phyloP scores from a whole-genome alignment of 1,284 basidiomycete species.

The Pseudozyma tsukubaensis region DNA sequence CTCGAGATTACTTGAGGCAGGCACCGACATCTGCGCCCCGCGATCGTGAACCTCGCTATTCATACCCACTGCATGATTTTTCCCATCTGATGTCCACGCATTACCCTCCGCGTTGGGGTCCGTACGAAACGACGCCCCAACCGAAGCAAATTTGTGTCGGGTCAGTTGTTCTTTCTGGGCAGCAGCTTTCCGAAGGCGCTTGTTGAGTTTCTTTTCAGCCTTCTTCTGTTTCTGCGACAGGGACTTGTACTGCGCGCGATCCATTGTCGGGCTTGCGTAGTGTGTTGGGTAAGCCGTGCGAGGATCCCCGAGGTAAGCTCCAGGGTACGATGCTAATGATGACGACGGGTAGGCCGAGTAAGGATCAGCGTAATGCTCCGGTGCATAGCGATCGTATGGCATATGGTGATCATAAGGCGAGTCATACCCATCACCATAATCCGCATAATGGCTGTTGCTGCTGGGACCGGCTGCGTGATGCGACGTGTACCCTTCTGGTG shows the following conservation, averaged over 20 bases:
- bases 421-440: slow-evolving; percentile 11
- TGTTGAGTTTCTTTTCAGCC: slow-evolving; percentile 29
- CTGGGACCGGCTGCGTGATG: no score
- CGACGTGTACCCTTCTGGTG: no score
- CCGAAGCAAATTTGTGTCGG: no score
- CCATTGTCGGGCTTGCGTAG: slow-evolving; percentile 6
- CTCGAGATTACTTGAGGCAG: background rate
- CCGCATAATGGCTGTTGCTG: no score
- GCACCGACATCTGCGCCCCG: no score
- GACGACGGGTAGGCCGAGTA: slow-evolving; percentile 9
- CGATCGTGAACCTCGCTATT: no score
- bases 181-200: slow-evolving; percentile 15
- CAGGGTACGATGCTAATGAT: slow-evolving; percentile 4
- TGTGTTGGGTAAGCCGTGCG: background rate
- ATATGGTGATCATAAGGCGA: slow-evolving; percentile 23
- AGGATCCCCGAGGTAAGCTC: slow-evolving; percentile 1
- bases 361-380: background rate
- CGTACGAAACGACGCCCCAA: no score
- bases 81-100: no score
- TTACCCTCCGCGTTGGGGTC: no score
- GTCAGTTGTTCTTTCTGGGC: no score
- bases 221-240: slow-evolving; percentile 33
- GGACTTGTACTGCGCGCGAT: slow-evolving; percentile 9
- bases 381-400: slow-evolving; percentile 6
- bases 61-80: no score